Percentiles rank a stretch among this genome's conserved stretches.
Conservation (phyloP, 495 filamentous ascomycete species). For the Thozetella sp. region DNA sequence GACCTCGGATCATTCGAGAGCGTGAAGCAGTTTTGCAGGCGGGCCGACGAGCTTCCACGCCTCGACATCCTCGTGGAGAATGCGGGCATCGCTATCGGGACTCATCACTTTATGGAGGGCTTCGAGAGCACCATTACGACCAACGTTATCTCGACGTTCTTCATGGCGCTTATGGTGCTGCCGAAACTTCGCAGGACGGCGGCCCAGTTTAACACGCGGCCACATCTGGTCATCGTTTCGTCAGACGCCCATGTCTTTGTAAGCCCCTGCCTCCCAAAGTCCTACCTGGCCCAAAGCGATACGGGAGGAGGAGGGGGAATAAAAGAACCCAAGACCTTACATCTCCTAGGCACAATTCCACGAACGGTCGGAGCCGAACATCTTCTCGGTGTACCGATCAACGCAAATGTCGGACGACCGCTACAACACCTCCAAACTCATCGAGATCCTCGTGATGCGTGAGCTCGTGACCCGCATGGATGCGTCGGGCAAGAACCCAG, state of each 20-base stretch:
- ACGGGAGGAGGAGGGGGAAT: no score
- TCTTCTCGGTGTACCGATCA: slow-evolving; percentile 21
- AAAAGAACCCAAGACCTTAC: background rate
- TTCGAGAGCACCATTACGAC: slow-evolving; percentile 49
- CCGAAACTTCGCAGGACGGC: slow-evolving; percentile 40
- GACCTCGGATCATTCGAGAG: slow-evolving; percentile 56
- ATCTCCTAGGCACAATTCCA: slow-evolving; percentile 18
- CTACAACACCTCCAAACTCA: slow-evolving; percentile 54
- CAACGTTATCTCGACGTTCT: slow-evolving; percentile 51
- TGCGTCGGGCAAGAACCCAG: slow-evolving; percentile 21
- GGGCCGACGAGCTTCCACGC: slow-evolving; percentile 27
- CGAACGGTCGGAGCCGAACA: slow-evolving; percentile 12
- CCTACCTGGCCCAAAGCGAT: background rate
- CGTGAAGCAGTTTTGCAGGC: slow-evolving; percentile 38
- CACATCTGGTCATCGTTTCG: slow-evolving; percentile 17
- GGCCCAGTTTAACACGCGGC: slow-evolving; percentile 5
- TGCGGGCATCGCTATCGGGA: slow-evolving; percentile 29
- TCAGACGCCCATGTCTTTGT: slow-evolving; percentile 27
- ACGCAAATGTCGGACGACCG: slow-evolving; percentile 21
- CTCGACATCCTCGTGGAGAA: slow-evolving; percentile 51
- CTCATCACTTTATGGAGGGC: slow-evolving; percentile 25
- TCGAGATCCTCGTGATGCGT: slow-evolving; percentile 48
- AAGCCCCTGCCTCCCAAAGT: slow-evolving; percentile 1
- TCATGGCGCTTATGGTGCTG: slow-evolving; percentile 46
- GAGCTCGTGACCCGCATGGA: slow-evolving; percentile 38